phyloP scores from a whole-genome alignment of 164 flowering plant species.

The Houttuynia cordata region DNA sequence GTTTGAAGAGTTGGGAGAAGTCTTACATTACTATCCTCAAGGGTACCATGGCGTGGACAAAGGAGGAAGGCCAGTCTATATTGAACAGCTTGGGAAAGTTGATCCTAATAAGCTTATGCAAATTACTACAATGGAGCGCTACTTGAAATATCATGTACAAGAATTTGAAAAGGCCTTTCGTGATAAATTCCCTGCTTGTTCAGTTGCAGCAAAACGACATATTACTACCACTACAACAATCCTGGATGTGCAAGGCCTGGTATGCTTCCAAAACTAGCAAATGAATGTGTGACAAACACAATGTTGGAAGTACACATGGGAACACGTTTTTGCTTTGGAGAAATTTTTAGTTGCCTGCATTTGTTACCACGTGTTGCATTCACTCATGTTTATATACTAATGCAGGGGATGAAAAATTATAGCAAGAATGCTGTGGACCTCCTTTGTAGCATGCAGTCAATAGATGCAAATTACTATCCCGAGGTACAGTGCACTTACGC shows the following conservation, averaged over 20 bases:
- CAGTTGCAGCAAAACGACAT: slow-evolving; percentile 72
- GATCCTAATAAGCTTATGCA: slow-evolving; percentile 77
- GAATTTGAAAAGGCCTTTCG: slow-evolving; percentile 78
- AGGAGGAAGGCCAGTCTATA: slow-evolving; percentile 91
- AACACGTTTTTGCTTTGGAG: no score
- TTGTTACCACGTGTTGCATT: not conserved
- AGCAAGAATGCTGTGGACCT: slow-evolving; percentile 59
- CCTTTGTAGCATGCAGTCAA: slow-evolving; percentile 52
- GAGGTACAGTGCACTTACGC: slow-evolving; percentile 41
- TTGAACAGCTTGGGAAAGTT: slow-evolving; percentile 91
- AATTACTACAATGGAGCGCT: slow-evolving; percentile 71
- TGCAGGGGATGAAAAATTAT: slow-evolving; percentile 80
- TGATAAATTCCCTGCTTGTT: slow-evolving; percentile 91
- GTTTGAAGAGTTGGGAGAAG: slow-evolving; percentile 82
- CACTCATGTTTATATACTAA: not conserved
- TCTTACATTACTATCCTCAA: slow-evolving; percentile 79
- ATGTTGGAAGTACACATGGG: no score
- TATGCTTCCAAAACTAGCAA: slow-evolving; percentile 16
- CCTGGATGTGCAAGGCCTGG: slow-evolving; percentile 96
- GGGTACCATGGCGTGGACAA: slow-evolving; percentile 97
- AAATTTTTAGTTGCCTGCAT: not conserved
- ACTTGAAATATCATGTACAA: slow-evolving; percentile 84
- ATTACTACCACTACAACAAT: slow-evolving; percentile 81
- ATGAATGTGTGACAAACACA: no score
- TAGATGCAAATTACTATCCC: slow-evolving; percentile 75